phyloP scores from a whole-genome alignment of 2,329 filamentous ascomycete species.

The Pseudocercospora vitis region DNA sequence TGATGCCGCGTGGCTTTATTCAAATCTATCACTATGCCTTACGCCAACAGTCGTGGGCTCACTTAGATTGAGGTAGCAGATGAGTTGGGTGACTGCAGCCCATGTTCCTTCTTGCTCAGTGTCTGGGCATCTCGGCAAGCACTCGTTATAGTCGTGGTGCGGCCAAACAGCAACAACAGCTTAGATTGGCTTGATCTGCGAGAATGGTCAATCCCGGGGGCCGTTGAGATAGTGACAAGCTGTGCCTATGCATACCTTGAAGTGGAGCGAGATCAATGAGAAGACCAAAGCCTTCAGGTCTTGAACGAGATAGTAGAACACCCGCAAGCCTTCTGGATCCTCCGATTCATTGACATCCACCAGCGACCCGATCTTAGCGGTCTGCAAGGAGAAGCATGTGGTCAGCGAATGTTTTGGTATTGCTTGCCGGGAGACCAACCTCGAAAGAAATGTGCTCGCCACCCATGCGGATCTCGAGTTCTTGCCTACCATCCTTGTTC shows the following conservation, averaged over 20 bases:
- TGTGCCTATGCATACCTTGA: conserved; percentile 66
- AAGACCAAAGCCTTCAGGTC: conserved; percentile 96
- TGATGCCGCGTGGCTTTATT: too few species aligned
- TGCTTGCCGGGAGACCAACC: conserved; percentile 55
- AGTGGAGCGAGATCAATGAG: conserved; percentile 92
- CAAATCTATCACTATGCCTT: too few species aligned
- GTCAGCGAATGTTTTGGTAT: neutral
- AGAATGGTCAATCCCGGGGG: neutral
- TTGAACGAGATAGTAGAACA: conserved; percentile 98
- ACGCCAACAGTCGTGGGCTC: too few species aligned
- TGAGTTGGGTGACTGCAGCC: too few species aligned
- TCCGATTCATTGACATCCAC: conserved; percentile 95
- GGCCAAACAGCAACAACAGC: neutral
- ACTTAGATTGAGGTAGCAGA: too few species aligned
- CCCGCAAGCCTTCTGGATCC: conserved; percentile 90
- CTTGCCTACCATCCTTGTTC: conserved; percentile 97
- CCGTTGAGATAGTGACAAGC: neutral
- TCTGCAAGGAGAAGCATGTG: conserved; percentile 55
- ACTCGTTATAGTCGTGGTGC: neutral
- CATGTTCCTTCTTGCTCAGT: too few species aligned
- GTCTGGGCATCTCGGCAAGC: too few species aligned
- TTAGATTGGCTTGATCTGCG: conserved; percentile 38
- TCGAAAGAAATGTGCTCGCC: conserved; percentile 98
- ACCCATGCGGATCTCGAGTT: conserved; percentile 89
- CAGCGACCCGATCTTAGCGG: conserved; percentile 94